Conservation (phyloP, 495 filamentous ascomycete species). For the Chaetomium tenue region DNA sequence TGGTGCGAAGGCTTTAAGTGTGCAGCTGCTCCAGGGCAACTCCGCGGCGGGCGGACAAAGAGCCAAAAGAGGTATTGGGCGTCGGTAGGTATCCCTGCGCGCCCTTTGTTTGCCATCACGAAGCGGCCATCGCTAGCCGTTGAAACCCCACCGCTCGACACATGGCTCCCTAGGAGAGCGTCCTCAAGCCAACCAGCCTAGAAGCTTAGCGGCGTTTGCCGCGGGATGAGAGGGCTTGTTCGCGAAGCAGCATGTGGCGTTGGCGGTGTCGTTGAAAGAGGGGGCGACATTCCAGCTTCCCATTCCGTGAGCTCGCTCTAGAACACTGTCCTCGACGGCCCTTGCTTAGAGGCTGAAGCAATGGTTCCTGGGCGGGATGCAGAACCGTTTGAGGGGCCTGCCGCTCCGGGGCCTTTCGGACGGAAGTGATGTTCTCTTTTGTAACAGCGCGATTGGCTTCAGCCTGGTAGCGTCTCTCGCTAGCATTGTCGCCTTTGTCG, state of each 20-base stretch:
- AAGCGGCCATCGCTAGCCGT: background rate
- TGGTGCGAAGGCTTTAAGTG: constrained; percentile 7
- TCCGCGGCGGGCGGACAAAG: constrained; percentile 9
- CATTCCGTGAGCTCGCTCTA: constrained; percentile 6
- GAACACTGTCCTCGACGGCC: background rate
- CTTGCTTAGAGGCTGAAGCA: constrained; percentile 63
- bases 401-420: constrained; percentile 63
- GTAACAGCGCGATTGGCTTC: constrained; percentile 72
- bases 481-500: constrained; percentile 23
- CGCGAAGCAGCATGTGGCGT: background rate
- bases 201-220: background rate
- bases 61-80: background rate
- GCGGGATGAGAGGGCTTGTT: background rate
- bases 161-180: background rate
- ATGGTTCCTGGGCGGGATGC: constrained; percentile 64
- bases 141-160: constrained; percentile 5
- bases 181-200: background rate
- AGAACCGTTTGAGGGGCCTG: constrained; percentile 70
- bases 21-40: background rate
- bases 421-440: constrained; percentile 59
- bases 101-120: constrained; percentile 15
- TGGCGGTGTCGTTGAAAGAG: constrained; percentile 4
- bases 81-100: constrained; percentile 2
- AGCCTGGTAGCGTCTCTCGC: constrained; percentile 59
- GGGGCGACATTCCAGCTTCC: background rate